Conservation (phyloP, 2,329 filamentous ascomycete genomes). For the Balansia obtecta region DNA sequence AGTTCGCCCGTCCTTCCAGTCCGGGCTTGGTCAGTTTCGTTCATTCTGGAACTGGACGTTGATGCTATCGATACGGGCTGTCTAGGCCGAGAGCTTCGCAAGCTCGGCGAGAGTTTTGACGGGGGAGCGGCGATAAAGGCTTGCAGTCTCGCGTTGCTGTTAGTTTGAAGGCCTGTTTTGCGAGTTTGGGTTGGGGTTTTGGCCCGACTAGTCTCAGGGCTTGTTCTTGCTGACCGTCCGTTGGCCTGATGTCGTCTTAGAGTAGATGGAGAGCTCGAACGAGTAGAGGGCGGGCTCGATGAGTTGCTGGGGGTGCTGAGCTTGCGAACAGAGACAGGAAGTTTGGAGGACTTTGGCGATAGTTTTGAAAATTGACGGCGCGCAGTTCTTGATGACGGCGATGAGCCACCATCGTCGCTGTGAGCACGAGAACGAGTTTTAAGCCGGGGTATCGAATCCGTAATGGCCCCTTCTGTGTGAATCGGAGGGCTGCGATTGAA, state of each 20-base stretch:
- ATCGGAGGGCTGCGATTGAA: slow-evolving; percentile 40
- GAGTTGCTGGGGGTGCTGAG: slow-evolving; percentile 31
- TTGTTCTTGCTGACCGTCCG: slow-evolving; percentile 26
- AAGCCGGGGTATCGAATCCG: slow-evolving; percentile 9
- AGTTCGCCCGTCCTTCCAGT: slow-evolving; percentile 25
- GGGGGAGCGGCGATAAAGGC: slow-evolving; percentile 61
- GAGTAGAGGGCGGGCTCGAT: slow-evolving; percentile 37
- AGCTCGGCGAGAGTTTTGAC: slow-evolving; percentile 62
- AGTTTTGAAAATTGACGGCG: slow-evolving; percentile 20
- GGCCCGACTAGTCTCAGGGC: slow-evolving; percentile 24
- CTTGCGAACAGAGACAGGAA: slow-evolving; percentile 35
- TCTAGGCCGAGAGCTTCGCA: slow-evolving; percentile 72
- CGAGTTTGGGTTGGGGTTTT: slow-evolving; percentile 32
- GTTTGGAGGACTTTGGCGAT: slow-evolving; percentile 25
- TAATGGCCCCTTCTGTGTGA: not conserved
- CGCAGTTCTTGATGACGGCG: slow-evolving; percentile 9
- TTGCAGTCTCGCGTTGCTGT: slow-evolving; percentile 49
- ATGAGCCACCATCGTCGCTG: slow-evolving; percentile 43
- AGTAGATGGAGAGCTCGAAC: slow-evolving; percentile 42
- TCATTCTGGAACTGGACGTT: slow-evolving; percentile 57
- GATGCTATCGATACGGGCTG: slow-evolving; percentile 66
- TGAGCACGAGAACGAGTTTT: slow-evolving; percentile 36
- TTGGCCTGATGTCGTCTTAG: slow-evolving; percentile 29
- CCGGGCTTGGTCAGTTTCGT: slow-evolving; percentile 39
- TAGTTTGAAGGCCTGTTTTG: slow-evolving; percentile 34